Evolutionary conservation across 176 grass and related monocot genomes (phyloP).

Genomic region (Melocanna baccifera): DNA sequence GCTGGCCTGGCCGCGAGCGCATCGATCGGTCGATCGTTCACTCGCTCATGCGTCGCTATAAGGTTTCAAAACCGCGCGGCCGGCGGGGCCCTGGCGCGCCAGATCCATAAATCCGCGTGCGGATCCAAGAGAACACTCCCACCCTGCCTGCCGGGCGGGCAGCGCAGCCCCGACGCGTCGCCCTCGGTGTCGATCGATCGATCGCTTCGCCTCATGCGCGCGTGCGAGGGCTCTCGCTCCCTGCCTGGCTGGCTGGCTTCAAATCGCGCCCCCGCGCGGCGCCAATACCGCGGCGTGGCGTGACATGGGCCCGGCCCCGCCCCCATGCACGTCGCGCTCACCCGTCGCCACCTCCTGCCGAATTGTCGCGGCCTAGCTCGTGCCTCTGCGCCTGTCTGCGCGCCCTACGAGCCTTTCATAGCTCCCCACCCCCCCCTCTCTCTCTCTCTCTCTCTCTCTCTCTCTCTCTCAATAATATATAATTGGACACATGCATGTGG

Average conservation of each 20-base stretch:
- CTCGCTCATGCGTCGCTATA: conserved; percentile 15
- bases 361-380: conserved; percentile 46
- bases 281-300: conserved; percentile 12
- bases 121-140: neutral
- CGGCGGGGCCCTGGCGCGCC: neutral
- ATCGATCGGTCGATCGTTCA: neutral
- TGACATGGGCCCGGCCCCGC: neutral
- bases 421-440: too few relatives aligned
- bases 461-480: neutral
- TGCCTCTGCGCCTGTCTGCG: conserved; percentile 27
- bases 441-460: too few relatives aligned
- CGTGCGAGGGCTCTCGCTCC: neutral
- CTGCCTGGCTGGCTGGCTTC: neutral
- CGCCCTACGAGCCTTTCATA: neutral
- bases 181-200: conserved; percentile 13
- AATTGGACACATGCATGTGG: conserved; percentile 28
- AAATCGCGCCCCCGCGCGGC: neutral
- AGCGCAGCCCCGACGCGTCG: conserved; percentile 28
- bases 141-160: neutral
- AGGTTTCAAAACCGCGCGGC: neutral
- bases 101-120: conserved; percentile 7
- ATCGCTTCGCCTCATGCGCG: neutral
- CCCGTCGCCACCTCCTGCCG: conserved; percentile 36
- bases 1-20: neutral
- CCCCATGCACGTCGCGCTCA: conserved; percentile 8